Evolutionary conservation across 768 basidiomycete genomes (phyloP).

Genomic region (Suillus fuscotomentosus): DNA sequence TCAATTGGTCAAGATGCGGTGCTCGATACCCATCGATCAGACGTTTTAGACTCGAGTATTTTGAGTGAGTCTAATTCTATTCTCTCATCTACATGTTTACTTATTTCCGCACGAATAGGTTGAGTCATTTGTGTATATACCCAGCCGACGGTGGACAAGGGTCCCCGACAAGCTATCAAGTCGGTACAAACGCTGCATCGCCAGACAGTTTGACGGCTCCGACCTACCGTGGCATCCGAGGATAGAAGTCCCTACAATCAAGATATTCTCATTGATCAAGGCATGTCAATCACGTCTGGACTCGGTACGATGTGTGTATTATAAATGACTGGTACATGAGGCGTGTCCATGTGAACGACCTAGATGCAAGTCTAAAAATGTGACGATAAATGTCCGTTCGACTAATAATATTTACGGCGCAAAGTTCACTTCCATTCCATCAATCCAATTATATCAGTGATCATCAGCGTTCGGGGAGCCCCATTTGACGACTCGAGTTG

Average conservation of each 20-base stretch:
- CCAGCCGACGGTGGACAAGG: background rate
- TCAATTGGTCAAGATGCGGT: conserved; percentile 60
- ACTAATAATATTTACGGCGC: background rate
- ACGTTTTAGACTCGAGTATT: conserved; percentile 15
- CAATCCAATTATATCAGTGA: conserved; percentile 33
- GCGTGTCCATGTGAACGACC: background rate
- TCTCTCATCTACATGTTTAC: background rate
- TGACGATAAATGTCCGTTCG: background rate
- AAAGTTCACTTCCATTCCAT: background rate
- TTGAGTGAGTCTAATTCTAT: background rate
- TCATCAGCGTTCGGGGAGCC: conserved; percentile 56
- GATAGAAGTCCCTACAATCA: background rate
- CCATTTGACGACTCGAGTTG: conserved; percentile 54
- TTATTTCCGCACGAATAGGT: background rate
- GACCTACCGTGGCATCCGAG: background rate
- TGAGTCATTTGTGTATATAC: background rate
- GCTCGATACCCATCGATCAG: conserved; percentile 53
- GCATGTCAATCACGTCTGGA: background rate
- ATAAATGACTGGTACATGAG: background rate
- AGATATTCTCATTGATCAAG: background rate
- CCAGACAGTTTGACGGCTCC: no score
- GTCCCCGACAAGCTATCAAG: background rate
- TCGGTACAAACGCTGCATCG: background rate
- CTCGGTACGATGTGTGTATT: background rate
- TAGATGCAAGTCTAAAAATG: conserved; percentile 3